Evolutionary conservation across 495 filamentous ascomycete genomes (phyloP).

Genomic region (Parathielavia appendiculata): DNA sequence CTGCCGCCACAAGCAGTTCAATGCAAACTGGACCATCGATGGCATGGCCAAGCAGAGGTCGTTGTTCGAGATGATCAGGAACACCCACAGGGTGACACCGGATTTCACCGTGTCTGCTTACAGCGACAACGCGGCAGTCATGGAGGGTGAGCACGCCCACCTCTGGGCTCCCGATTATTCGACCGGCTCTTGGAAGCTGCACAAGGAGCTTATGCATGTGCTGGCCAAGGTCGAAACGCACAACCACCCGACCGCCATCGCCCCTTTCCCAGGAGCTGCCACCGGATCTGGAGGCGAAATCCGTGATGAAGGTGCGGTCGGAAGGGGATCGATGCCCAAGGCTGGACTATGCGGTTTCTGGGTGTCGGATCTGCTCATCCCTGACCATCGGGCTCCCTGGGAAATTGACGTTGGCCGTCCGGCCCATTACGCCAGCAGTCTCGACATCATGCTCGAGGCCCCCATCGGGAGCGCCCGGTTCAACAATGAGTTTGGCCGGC

Average conservation of each 20-base stretch:
- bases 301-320: constrained; percentile 89
- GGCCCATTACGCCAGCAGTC: constrained; percentile 80
- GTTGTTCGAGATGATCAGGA: constrained; percentile 91
- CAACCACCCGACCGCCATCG: constrained; percentile 95
- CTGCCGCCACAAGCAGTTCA: constrained; percentile 78
- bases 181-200: constrained; percentile 82
- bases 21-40: constrained; percentile 96
- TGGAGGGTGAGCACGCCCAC: constrained; percentile 66
- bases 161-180: constrained; percentile 81
- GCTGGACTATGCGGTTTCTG: constrained; percentile 89
- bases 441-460: constrained; percentile 96
- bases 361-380: constrained; percentile 89
- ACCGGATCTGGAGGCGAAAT: constrained; percentile 96
- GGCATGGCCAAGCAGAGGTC: constrained; percentile 69
- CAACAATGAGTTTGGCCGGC: constrained; percentile 98
- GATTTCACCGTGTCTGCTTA: constrained; percentile 86
- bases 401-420: constrained; percentile 87
- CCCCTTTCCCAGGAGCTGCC: constrained; percentile 76
- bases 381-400: constrained; percentile 76
- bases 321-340: constrained; percentile 86
- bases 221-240: constrained; percentile 96
- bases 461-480: constrained; percentile 90
- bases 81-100: constrained; percentile 77
- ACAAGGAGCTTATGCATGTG: constrained; percentile 82
- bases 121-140: constrained; percentile 92